Base-by-base conservation (phyloP, 805 yeast species). In the Zygoascus ofunaensis region DNA sequence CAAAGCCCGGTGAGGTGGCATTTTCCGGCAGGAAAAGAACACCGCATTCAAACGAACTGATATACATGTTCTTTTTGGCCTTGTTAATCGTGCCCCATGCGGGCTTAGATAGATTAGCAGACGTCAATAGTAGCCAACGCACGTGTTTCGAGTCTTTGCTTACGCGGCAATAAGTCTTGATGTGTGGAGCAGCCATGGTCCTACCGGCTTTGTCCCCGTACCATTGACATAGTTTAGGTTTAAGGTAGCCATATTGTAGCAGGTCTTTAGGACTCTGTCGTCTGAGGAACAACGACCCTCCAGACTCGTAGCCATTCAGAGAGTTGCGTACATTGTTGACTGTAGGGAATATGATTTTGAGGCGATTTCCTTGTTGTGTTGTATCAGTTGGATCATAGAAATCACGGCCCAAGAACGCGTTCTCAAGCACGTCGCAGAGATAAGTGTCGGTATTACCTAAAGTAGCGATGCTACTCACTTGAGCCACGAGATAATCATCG, bases 111-210 rank as follows among this genome's bases (percentile, higher is more conserved):
- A 84, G 55, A 55, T 86, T 86, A 26, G 86, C 82, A 39, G 87
- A 80, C 0, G 92, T 82, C 56, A 82, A 67, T 4, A 82, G 58
- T 17, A 79, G 71, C 94, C 94, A 86, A 41, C 74, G 71, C 4
- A 82, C 57, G 51, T 76, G 32, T 5, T 34, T 41, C 1, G 48
- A 45, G 21, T 43, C 43, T 1, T 18, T 15, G 30, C 23, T 37
- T 18, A 50, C 39, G 15, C 49, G 44, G 8, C 21, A 36, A 53
- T 82, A 77, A 26, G 83, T 74, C 59, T 86, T 86, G 12, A 80
- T 78, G 61, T 86, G 95, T 1, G 80, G 77, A 2, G 80, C 72
- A 8, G 72, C 52, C 5, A 54, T 19, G 46, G 61, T 62, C 28
- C 73, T 43, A 26, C 56, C 52, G 39, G 61, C 50, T 30, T 49